These are phyloP conservation scores for Globisporangium okanoganense DNA, from an alignment of 352 stramenopile species.

Conservation along the genomic window DNA sequence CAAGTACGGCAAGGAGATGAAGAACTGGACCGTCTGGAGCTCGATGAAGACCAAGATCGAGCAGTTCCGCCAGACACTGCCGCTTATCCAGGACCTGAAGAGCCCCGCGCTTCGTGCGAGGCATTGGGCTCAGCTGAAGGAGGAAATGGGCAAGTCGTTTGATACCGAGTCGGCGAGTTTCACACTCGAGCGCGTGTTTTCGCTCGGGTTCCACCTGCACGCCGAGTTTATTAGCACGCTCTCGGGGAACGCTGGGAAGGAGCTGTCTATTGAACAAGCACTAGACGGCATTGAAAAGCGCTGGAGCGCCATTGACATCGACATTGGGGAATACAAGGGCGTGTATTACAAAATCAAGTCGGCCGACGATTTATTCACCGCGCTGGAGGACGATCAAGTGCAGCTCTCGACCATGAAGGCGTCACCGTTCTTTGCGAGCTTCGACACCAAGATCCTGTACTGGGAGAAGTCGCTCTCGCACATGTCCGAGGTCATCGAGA, in stretches of 20 bases:
- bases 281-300: constrained; percentile 85
- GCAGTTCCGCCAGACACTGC: constrained; percentile 89
- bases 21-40: constrained; percentile 88
- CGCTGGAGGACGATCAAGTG: constrained; percentile 90
- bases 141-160: constrained; percentile 84
- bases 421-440: constrained; percentile 91
- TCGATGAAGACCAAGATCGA: constrained; percentile 94
- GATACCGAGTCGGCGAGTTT: constrained; percentile 73
- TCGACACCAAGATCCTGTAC: constrained; percentile 83
- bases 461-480: constrained; percentile 86
- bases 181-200: constrained; percentile 85
- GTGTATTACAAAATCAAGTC: constrained; percentile 92
- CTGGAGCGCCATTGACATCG: constrained; percentile 87
- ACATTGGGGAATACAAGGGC: constrained; percentile 91
- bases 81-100: constrained; percentile 92
- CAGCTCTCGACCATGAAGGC: constrained; percentile 93
- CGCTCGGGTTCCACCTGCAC: constrained; percentile 83
- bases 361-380: constrained; percentile 89
- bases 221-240: constrained; percentile 91
- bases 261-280: constrained; percentile 90
- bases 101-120: constrained; percentile 83
- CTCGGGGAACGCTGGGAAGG: constrained; percentile 89
- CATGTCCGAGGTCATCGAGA: constrained; percentile 91
- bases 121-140: constrained; percentile 89
- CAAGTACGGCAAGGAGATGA: constrained; percentile 93